Evolutionary conservation across 805 yeast genomes (phyloP).

Genomic region (Kodamaea laetipori): DNA sequence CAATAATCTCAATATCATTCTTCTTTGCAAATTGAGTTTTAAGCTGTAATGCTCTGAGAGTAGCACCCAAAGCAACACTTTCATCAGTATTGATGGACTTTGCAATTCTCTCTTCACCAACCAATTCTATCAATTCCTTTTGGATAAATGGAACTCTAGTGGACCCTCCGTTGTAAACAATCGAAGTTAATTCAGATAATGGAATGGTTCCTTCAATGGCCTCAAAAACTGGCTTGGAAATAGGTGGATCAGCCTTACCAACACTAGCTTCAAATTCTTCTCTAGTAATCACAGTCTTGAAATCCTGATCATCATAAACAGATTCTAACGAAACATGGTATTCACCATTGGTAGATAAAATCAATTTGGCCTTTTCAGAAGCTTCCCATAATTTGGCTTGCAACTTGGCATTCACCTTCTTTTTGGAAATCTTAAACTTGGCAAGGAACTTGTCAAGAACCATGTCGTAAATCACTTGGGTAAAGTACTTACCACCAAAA

Average conservation of each 20-base stretch:
- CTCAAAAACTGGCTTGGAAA: constrained; percentile 55
- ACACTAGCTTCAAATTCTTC: constrained; percentile 72
- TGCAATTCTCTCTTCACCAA: constrained; percentile 64
- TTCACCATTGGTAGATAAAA: constrained; percentile 86
- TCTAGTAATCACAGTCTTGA: constrained; percentile 66
- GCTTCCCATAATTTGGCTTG: constrained; percentile 74
- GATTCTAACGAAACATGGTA: constrained; percentile 78
- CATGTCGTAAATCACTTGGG: constrained; percentile 62
- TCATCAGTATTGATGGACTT: constrained; percentile 95
- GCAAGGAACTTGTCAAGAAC: constrained; percentile 60
- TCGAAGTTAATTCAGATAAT: constrained; percentile 48
- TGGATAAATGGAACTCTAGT: constrained; percentile 89
- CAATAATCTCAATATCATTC: constrained; percentile 57
- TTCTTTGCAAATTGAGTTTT: constrained; percentile 69
- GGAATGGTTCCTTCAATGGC: constrained; percentile 45
- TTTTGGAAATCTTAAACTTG: constrained; percentile 38
- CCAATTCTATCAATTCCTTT: constrained; percentile 51
- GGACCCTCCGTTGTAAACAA: constrained; percentile 87
- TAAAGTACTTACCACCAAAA: constrained; percentile 77
- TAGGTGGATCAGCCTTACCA: constrained; percentile 48
- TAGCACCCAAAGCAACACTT: constrained; percentile 86
- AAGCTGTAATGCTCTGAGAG: constrained; percentile 73
- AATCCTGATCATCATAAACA: constrained; percentile 70
- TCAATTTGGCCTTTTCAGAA: constrained; percentile 85
- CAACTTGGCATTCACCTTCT: constrained; percentile 54